Evolutionary conservation across 1,284 basidiomycete species (phyloP).

Genomic region (Ceratobasidium sp.): DNA sequence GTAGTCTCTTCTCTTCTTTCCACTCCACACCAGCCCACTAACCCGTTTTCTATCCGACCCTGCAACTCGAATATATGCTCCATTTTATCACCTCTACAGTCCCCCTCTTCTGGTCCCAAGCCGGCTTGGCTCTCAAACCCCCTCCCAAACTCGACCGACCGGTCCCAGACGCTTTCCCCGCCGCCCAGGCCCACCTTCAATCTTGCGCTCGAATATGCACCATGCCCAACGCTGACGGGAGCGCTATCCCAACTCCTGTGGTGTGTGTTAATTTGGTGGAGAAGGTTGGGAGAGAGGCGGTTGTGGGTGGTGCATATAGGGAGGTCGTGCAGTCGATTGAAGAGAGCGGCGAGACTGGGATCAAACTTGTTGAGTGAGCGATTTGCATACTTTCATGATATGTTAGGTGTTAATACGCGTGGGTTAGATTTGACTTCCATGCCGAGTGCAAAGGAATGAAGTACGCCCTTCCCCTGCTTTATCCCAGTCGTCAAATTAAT

Average conservation of each 20-base stretch:
- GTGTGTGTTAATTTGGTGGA: constrained; percentile 89
- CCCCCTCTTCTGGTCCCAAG: constrained; percentile 90
- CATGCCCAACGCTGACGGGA: constrained; percentile 68
- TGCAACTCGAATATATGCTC: neutral
- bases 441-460: constrained; percentile 91
- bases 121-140: constrained; percentile 88
- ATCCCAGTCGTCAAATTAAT: neutral
- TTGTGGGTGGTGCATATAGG: constrained; percentile 83
- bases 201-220: constrained; percentile 34
- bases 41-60: neutral
- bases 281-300: constrained; percentile 87
- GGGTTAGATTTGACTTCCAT: constrained; percentile 90
- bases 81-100: constrained; percentile 65
- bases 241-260: neutral
- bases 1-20: constrained; percentile 51
- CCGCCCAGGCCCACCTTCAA: constrained; percentile 22
- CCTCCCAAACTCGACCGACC: constrained; percentile 86
- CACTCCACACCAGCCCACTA: too few species aligned
- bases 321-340: constrained; percentile 73
- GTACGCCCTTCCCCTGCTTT: constrained; percentile 61
- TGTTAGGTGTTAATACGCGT: constrained; percentile 48
- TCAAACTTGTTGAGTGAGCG: constrained; percentile 74
- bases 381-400: neutral
- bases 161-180: neutral
- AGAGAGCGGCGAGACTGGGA: constrained; percentile 51